Percentiles rank a stretch among this genome's conserved stretches.
Conservation (phyloP, 1,284 basidiomycete genomes). For the Porogramme epimiltina region DNA sequence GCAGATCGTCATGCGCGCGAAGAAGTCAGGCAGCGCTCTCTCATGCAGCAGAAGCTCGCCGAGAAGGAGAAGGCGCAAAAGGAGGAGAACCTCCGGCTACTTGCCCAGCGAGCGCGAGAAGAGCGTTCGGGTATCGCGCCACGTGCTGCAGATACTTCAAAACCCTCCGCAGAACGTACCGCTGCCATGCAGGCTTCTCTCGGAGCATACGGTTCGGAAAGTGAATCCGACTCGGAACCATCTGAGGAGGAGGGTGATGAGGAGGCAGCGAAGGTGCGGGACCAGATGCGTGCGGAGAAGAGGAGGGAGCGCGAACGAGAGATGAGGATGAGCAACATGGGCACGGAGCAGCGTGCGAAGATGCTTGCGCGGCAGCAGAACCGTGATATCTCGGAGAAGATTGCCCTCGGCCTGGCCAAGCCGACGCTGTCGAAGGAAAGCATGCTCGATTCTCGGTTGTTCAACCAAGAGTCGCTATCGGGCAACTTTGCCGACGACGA, state of each 20-base stretch:
- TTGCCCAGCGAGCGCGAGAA: conserved; percentile 95
- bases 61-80: conserved; percentile 98
- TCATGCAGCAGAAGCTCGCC: conserved; percentile 98
- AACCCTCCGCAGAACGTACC: conserved; percentile 58
- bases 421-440: conserved; percentile 94
- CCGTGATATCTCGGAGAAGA: conserved; percentile 98
- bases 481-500: conserved; percentile 90
- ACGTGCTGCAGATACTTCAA: conserved; percentile 35
- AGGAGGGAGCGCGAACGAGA: conserved; percentile 94
- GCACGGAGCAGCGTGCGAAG: conserved; percentile 94
- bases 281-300: conserved; percentile 91
- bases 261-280: conserved; percentile 83
- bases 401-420: conserved; percentile 96
- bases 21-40: conserved; percentile 92
- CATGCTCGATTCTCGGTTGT: conserved; percentile 95
- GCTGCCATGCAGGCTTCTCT: conserved; percentile 76
- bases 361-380: conserved; percentile 95
- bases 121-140: conserved; percentile 81
- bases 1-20: conserved; percentile 99
- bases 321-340: conserved; percentile 99
- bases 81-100: conserved; percentile 92
- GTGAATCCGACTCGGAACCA: conserved; percentile 56
- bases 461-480: conserved; percentile 92
- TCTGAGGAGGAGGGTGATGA: conserved; percentile 74
- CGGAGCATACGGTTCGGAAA: conserved; percentile 85